phyloP scores from a whole-genome alignment of 805 yeast genomes.

The Cyberlindnera misumaiensis region DNA sequence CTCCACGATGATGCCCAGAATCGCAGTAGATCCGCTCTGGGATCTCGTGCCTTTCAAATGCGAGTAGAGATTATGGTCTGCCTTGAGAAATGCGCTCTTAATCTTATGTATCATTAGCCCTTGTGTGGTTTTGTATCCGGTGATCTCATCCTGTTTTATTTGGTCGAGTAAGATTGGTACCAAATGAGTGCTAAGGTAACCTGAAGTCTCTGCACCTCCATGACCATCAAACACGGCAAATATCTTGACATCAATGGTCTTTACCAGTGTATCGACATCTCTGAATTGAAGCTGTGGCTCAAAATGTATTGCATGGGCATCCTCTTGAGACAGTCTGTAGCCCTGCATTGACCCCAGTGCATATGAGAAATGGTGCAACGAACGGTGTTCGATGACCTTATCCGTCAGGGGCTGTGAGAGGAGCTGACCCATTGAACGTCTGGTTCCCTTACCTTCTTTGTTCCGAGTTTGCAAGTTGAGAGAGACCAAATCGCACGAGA shows the following conservation, averaged over 20 bases:
- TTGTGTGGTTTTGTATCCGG: conserved; percentile 24
- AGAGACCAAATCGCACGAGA: no score
- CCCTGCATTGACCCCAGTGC: conserved; percentile 76
- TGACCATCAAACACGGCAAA: conserved; percentile 82
- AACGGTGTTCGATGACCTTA: conserved; percentile 41
- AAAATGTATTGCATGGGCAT: conserved; percentile 54
- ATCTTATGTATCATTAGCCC: conserved; percentile 31
- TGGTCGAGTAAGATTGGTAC: conserved; percentile 17
- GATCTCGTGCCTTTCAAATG: conserved; percentile 6
- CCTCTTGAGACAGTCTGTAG: conserved; percentile 68
- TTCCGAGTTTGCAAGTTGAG: no score
- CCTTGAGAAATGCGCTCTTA: conserved; percentile 37
- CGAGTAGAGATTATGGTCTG: conserved; percentile 39
- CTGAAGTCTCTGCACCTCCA: conserved; percentile 63
- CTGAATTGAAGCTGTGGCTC: conserved; percentile 29
- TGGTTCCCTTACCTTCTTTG: no score
- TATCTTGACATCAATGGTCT: conserved; percentile 29
- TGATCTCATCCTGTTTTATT: conserved; percentile 4
- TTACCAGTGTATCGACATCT: conserved; percentile 15
- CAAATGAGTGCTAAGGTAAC: conserved; percentile 35
- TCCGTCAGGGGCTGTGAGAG: conserved; percentile 53
- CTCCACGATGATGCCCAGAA: conserved; percentile 38
- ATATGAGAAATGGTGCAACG: conserved; percentile 36
- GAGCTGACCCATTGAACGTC: conserved; percentile 80
- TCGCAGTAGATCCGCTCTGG: conserved; percentile 48